Conservation (phyloP, 2,329 filamentous ascomycete species). For the Orbilia quercus region DNA sequence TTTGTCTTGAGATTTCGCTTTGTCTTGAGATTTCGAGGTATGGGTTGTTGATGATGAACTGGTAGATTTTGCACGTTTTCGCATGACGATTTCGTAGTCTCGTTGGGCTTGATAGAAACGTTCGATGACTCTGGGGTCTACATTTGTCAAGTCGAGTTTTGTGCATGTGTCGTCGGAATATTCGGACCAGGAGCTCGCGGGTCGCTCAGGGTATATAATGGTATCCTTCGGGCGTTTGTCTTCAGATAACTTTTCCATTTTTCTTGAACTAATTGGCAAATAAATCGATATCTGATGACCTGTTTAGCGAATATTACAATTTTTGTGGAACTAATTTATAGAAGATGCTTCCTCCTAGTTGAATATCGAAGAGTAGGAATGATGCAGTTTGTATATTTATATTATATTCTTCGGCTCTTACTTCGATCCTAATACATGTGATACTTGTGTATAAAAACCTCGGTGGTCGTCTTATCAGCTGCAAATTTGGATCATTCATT, state of each 20-base stretch:
- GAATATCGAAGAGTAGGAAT: neutral
- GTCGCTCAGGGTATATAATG: constrained; percentile 25
- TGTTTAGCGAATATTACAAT: neutral
- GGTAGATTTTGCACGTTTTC: constrained; percentile 9
- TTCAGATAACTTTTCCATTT: constrained; percentile 11
- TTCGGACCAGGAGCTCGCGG: constrained; percentile 16
- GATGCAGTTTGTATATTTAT: no score
- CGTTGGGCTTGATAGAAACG: constrained; percentile 23
- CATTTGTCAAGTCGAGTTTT: constrained; percentile 11
- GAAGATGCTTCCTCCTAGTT: no score
- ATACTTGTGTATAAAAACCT: neutral
- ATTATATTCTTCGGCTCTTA: neutral
- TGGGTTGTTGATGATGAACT: neutral
- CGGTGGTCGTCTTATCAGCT: neutral
- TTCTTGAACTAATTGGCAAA: neutral
- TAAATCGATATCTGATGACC: neutral
- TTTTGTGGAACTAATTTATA: no score
- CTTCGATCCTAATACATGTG: neutral
- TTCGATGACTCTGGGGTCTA: constrained; percentile 31
- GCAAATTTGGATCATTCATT: neutral
- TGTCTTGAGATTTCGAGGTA: neutral
- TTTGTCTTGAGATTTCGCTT: neutral
- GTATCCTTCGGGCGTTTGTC: constrained; percentile 2
- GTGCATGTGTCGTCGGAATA: neutral
- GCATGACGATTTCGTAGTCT: constrained; percentile 35